These are phyloP conservation scores for Ascochyta fabae DNA, from an alignment of 2,329 filamentous ascomycete species.

Conservation along the genomic window DNA sequence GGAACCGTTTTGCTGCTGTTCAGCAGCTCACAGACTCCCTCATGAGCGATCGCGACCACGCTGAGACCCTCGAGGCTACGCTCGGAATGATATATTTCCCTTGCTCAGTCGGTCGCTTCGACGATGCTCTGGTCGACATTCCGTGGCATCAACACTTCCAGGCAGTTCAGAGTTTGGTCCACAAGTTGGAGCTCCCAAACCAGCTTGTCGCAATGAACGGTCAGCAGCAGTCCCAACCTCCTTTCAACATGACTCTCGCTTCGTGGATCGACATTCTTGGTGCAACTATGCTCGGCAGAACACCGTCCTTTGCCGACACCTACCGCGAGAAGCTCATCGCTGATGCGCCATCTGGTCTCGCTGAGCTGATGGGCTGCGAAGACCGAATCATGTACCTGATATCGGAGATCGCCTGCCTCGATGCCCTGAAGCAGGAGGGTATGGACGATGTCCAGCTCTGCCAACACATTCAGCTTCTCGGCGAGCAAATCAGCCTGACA, in stretches of 20 bases:
- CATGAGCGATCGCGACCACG: slow-evolving; percentile 79
- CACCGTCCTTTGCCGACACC: slow-evolving; percentile 89
- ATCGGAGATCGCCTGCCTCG: slow-evolving; percentile 94
- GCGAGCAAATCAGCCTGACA: slow-evolving; percentile 82
- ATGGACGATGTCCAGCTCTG: slow-evolving; percentile 87
- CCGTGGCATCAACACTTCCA: slow-evolving; percentile 98
- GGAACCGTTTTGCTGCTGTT: slow-evolving; percentile 88
- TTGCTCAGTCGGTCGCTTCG: slow-evolving; percentile 84
- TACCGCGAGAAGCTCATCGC: slow-evolving; percentile 90
- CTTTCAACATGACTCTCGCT: slow-evolving; percentile 94
- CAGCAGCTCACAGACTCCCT: slow-evolving; percentile 84
- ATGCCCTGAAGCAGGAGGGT: slow-evolving; percentile 78
- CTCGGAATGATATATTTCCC: slow-evolving; percentile 97
- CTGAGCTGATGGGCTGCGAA: slow-evolving; percentile 96
- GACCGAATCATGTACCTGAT: slow-evolving; percentile 98
- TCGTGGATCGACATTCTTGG: slow-evolving; percentile 98
- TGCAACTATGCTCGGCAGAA: slow-evolving; percentile 85
- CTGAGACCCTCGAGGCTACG: slow-evolving; percentile 88
- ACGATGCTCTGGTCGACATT: slow-evolving; percentile 87
- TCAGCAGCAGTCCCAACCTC: slow-evolving; percentile 68
- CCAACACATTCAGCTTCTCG: slow-evolving; percentile 86
- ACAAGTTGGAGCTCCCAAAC: slow-evolving; percentile 80
- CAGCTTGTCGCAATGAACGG: slow-evolving; percentile 65
- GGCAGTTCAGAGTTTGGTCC: slow-evolving; percentile 82
- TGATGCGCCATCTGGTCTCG: slow-evolving; percentile 72